These are phyloP conservation scores for Backusella mclennaniae DNA, from an alignment of 192 early-diverging fungal genomes.

Conservation along the genomic window DNA sequence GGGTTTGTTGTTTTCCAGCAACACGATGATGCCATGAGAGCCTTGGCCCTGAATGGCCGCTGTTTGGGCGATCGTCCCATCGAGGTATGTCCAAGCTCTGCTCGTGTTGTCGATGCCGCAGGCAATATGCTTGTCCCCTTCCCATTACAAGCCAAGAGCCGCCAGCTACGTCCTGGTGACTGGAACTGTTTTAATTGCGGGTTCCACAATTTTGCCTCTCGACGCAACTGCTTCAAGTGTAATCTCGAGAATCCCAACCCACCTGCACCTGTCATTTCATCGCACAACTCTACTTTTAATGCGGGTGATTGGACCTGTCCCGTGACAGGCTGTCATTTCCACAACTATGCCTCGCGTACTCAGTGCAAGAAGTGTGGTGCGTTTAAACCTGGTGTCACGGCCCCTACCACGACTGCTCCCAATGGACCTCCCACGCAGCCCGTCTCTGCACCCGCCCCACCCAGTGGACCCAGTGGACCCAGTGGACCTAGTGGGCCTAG, in stretches of 20 bases:
- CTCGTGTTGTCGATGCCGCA: constrained; percentile 57
- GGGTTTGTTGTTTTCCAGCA: constrained; percentile 64
- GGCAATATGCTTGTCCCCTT: constrained; percentile 54
- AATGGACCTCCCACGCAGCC: background rate
- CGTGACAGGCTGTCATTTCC: constrained; percentile 55
- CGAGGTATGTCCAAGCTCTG: constrained; percentile 62
- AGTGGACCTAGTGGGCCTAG: background rate
- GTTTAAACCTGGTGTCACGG: constrained; percentile 37
- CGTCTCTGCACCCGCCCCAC: constrained; percentile 12
- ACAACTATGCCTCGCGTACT: constrained; percentile 61
- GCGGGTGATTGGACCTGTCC: constrained; percentile 68
- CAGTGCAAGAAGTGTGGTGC: constrained; percentile 55
- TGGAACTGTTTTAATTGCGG: constrained; percentile 73
- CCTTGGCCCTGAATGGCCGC: constrained; percentile 60
- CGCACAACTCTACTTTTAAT: constrained; percentile 30
- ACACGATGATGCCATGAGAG: constrained; percentile 64
- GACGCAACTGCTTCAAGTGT: constrained; percentile 67
- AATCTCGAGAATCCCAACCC: constrained; percentile 49
- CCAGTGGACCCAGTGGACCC: constrained; percentile 10
- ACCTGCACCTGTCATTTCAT: constrained; percentile 13
- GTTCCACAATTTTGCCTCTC: constrained; percentile 71
- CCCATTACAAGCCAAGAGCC: constrained; percentile 46
- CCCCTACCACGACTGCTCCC: background rate
- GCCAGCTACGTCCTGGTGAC: constrained; percentile 57
- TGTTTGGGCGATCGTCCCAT: constrained; percentile 57